These are phyloP conservation scores for Phialocephala subalpina DNA, from an alignment of 2,329 filamentous ascomycete genomes.

Conservation along the genomic window DNA sequence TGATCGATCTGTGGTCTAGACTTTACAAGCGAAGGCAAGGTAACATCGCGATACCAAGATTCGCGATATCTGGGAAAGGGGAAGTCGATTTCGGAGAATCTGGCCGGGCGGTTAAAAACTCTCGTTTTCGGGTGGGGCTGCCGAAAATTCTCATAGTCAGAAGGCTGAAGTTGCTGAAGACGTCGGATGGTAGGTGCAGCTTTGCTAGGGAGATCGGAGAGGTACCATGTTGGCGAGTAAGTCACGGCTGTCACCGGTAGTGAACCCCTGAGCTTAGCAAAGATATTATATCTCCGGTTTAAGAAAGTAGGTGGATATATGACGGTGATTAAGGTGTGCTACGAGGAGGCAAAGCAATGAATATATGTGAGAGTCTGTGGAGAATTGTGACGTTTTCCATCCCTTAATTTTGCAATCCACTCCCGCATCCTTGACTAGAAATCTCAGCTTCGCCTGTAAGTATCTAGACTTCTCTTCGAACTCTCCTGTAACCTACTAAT, in stretches of 20 bases:
- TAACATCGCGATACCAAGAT: neutral
- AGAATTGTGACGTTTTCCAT: neutral
- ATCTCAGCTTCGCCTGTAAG: neutral
- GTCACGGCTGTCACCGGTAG: neutral
- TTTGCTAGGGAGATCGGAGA: neutral
- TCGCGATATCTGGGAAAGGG: neutral
- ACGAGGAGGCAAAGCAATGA: neutral
- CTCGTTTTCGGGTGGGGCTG: neutral
- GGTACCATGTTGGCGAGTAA: neutral
- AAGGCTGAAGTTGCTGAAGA: neutral
- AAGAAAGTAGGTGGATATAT: neutral
- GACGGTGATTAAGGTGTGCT: neutral
- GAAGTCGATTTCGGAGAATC: constrained; percentile 1
- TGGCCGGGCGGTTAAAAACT: neutral
- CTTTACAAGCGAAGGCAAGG: neutral
- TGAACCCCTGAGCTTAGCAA: neutral
- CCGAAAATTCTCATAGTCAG: neutral
- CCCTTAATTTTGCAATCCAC: neutral
- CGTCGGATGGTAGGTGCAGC: neutral
- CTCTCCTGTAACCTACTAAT: neutral
- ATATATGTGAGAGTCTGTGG: neutral
- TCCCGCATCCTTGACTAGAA: neutral
- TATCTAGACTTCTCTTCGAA: neutral
- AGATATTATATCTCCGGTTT: neutral
- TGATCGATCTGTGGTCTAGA: neutral